A percentile compares a stretch with the other conserved stretches of the same genome.
Evolutionary conservation across 1,139 yeast genomes (phyloP).

Genomic region (Kazachstania sp.): DNA sequence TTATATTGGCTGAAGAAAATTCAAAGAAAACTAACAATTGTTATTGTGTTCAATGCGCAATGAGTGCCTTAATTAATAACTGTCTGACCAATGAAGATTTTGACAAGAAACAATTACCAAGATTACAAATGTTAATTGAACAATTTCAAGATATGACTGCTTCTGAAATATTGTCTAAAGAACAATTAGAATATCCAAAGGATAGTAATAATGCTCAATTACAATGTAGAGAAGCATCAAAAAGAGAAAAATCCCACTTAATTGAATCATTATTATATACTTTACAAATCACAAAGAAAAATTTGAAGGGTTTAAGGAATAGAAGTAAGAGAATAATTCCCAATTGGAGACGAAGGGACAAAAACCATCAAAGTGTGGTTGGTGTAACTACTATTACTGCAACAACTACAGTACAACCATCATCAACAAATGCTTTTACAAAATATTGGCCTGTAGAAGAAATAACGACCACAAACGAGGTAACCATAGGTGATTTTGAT

Average conservation of each 20-base stretch:
- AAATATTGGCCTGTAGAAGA: conserved; percentile 9
- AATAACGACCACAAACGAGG: conserved; percentile 6
- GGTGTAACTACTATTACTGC: too few relatives aligned
- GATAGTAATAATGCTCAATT: neutral
- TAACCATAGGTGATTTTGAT: conserved; percentile 3
- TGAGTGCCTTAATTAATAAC: conserved; percentile 8
- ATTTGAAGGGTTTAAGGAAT: neutral
- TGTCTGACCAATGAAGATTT: conserved; percentile 12
- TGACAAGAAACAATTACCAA: neutral
- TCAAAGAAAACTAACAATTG: conserved; percentile 14
- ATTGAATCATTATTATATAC: conserved; percentile 5
- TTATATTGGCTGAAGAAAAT: conserved; percentile 9
- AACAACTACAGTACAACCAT: neutral
- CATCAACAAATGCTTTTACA: conserved; percentile 9
- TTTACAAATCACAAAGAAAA: neutral
- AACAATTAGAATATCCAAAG: neutral
- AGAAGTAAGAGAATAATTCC: neutral
- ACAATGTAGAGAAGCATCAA: conserved; percentile 3
- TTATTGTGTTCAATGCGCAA: conserved; percentile 17
- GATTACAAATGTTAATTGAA: neutral
- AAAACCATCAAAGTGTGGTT: neutral
- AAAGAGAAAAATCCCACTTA: conserved; percentile 10
- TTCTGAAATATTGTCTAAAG: neutral
- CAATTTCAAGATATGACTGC: neutral
- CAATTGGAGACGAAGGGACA: conserved; percentile 4